phyloP scores from a whole-genome alignment of 2,329 filamentous ascomycete genomes.

The Endothia cerciana region DNA sequence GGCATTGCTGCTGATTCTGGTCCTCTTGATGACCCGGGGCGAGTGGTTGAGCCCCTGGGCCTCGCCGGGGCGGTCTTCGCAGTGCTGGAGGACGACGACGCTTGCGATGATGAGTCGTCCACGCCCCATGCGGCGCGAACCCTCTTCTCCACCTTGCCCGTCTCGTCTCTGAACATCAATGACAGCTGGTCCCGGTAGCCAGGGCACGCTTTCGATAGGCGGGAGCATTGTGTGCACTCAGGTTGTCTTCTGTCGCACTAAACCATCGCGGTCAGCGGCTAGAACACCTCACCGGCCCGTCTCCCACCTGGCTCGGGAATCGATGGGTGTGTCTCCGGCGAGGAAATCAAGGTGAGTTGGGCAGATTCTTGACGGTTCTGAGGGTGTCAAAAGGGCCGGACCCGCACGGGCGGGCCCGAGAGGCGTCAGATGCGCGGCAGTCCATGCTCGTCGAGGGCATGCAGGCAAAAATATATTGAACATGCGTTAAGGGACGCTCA shows the following conservation, averaged over 20 bases:
- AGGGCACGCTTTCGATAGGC: conserved; percentile 62
- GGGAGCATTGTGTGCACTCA: conserved; percentile 65
- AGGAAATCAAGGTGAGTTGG: too few relatives aligned
- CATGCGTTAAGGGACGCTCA: too few relatives aligned
- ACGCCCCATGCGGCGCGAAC: conserved; percentile 56
- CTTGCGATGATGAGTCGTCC: conserved; percentile 25
- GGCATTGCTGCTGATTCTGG: conserved; percentile 11
- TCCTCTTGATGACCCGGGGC: background rate
- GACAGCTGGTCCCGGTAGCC: conserved; percentile 68
- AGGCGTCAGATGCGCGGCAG: background rate
- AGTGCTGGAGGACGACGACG: conserved; percentile 25
- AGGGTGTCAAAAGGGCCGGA: too few relatives aligned
- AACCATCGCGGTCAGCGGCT: too few relatives aligned
- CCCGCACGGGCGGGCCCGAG: background rate
- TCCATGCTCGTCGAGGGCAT: background rate
- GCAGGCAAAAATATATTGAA: too few relatives aligned
- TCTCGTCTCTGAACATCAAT: conserved; percentile 70
- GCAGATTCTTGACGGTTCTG: too few relatives aligned
- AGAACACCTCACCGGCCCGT: too few relatives aligned
- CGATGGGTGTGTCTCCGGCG: too few relatives aligned
- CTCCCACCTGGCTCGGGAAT: too few relatives aligned
- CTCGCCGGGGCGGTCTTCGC: background rate
- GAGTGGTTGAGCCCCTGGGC: conserved; percentile 16
- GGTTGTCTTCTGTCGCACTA: conserved; percentile 65
- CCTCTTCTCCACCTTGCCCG: conserved; percentile 63